These are phyloP conservation scores for Telfairia occidentalis DNA, from an alignment of 331 rosid genomes.

Conservation along the genomic window DNA sequence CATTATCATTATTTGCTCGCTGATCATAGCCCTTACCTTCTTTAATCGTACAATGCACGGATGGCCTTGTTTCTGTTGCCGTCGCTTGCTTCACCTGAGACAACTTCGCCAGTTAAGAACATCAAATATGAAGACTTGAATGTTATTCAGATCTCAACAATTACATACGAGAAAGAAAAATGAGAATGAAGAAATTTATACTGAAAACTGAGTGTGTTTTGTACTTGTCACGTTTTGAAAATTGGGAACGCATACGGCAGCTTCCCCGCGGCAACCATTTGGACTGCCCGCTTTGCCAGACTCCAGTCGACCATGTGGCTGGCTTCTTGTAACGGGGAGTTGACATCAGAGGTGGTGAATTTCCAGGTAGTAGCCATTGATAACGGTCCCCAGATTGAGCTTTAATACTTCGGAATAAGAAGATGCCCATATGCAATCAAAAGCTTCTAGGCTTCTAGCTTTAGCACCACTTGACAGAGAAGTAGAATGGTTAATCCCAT, in stretches of 20 bases:
- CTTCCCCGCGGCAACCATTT: conserved; percentile 62
- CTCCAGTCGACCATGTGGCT: conserved; percentile 24
- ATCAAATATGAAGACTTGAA: background rate
- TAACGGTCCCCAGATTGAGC: background rate
- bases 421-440: background rate
- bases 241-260: conserved; percentile 56
- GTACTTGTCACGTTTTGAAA: conserved; percentile 62
- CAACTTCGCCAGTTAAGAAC: conserved; percentile 12
- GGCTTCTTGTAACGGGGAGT: background rate
- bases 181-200: background rate
- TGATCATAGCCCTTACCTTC: conserved; percentile 19
- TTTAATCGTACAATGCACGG: conserved; percentile 24
- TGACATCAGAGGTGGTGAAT: background rate
- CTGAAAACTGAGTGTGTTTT: conserved; percentile 44
- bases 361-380: background rate
- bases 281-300: conserved; percentile 70
- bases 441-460: background rate
- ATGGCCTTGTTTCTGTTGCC: conserved; percentile 14
- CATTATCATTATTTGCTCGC: conserved; percentile 18
- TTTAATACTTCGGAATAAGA: background rate
- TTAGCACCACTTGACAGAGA: background rate
- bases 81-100: conserved; percentile 3
- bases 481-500: background rate
- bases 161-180: background rate
- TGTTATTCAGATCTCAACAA: background rate